A percentile compares a stretch with the other conserved stretches of the same genome.
phyloP scores from a whole-genome alignment of 2,329 filamentous ascomycete species.

The Clarireedia monteithiana region DNA sequence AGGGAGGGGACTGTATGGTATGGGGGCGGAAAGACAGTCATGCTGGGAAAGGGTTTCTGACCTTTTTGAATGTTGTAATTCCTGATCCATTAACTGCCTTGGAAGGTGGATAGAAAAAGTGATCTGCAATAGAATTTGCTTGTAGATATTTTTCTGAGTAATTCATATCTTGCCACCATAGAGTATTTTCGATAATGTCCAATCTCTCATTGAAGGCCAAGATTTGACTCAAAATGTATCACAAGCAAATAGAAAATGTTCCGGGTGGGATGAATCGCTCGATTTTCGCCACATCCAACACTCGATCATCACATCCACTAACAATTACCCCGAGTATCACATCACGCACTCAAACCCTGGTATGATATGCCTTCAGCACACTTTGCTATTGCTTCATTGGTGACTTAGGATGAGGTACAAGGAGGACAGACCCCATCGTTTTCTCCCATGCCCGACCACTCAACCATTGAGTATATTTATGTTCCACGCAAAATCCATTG shows the following conservation, averaged over 20 bases:
- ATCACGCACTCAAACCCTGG: conserved; percentile 3
- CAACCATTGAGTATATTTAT: conserved; percentile 24
- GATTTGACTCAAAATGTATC: no score
- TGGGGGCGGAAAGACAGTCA: conserved; percentile 67
- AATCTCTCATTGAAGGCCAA: no score
- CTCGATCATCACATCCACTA: no score
- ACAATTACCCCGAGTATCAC: not conserved
- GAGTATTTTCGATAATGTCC: no score
- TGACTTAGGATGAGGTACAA: conserved; percentile 26
- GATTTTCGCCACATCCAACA: no score
- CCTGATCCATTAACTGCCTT: not conserved
- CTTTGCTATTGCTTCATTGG: conserved; percentile 27
- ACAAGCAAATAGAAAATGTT: no score
- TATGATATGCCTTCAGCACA: conserved; percentile 19
- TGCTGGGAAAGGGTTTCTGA: conserved; percentile 53
- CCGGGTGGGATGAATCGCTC: no score
- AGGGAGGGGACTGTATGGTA: conserved; percentile 79
- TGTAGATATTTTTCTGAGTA: no score
- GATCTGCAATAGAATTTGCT: no score
- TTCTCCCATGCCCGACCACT: conserved; percentile 19
- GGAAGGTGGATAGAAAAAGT: not conserved
- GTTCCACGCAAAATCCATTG: conserved; percentile 10
- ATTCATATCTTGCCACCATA: no score
- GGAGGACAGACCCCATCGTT: conserved; percentile 14
- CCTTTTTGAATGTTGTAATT: not conserved